phyloP scores from a whole-genome alignment of 352 stramenopile species.

The Pythium aquatile region DNA sequence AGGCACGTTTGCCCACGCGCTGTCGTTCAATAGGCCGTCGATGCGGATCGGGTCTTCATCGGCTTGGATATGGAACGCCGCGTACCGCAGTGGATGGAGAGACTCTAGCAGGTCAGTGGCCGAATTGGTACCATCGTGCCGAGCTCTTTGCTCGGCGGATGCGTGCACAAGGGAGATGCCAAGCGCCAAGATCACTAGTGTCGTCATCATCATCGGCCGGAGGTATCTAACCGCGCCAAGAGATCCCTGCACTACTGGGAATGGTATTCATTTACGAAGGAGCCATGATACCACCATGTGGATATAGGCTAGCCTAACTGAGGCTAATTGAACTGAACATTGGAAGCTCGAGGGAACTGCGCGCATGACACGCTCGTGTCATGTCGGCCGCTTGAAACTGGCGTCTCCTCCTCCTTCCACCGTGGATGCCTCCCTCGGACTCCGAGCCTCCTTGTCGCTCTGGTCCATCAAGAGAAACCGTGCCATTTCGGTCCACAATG shows the following conservation, averaged over 20 bases:
- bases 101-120: conserved; percentile 18
- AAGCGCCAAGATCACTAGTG: not conserved
- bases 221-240: too few relatives aligned
- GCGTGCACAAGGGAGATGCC: not conserved
- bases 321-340: not conserved
- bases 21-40: conserved; percentile 60
- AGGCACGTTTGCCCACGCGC: conserved; percentile 47
- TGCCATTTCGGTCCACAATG: too few relatives aligned
- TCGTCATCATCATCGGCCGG: not conserved
- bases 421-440: too few relatives aligned
- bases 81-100: conserved; percentile 39
- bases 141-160: too few relatives aligned
- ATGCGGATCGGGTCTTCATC: conserved; percentile 30
- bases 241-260: too few relatives aligned
- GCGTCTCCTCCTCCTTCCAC: not conserved
- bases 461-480: too few relatives aligned
- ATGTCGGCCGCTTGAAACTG: not conserved
- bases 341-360: not conserved
- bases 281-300: too few relatives aligned
- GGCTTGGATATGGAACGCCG: conserved; percentile 33
- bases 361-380: not conserved
- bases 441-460: too few relatives aligned
- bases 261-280: not conserved
- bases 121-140: not conserved
- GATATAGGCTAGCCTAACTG: not conserved